Evolutionary conservation across 306 rosid genomes (phyloP).

Genomic region (Sesbania bispinosa): DNA sequence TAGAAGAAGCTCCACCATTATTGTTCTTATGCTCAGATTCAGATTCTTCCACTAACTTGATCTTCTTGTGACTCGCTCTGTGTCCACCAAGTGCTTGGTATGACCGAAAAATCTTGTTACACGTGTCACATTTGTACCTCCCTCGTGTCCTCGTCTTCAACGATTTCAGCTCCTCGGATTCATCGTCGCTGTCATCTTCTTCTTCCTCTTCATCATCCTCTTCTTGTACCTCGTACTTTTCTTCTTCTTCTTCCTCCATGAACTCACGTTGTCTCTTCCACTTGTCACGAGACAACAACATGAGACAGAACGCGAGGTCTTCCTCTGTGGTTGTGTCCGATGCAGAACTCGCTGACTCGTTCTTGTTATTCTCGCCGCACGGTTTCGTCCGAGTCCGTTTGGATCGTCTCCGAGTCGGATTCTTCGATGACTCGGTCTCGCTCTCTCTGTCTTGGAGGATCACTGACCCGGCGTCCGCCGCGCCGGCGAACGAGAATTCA

Average conservation of each 20-base stretch:
- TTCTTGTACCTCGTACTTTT: background rate
- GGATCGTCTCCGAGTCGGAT: slow-evolving; percentile 67
- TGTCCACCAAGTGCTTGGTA: slow-evolving; percentile 95
- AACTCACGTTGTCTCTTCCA: slow-evolving; percentile 38
- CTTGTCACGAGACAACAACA: slow-evolving; percentile 79
- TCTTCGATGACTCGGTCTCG: slow-evolving; percentile 81
- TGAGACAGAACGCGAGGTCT: slow-evolving; percentile 75
- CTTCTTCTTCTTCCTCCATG: background rate
- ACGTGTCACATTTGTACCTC: slow-evolving; percentile 88
- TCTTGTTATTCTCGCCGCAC: too few species aligned
- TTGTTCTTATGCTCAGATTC: background rate
- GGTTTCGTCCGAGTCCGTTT: slow-evolving; percentile 34
- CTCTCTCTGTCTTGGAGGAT: slow-evolving; percentile 78
- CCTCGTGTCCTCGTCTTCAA: slow-evolving; percentile 32
- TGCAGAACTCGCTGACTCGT: slow-evolving; percentile 63
- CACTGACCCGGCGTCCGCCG: slow-evolving; percentile 54
- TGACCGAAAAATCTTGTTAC: slow-evolving; percentile 73
- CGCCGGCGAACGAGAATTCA: slow-evolving; percentile 55
- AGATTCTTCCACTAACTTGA: slow-evolving; percentile 21
- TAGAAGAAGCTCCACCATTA: slow-evolving; percentile 5
- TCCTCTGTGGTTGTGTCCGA: slow-evolving; percentile 76
- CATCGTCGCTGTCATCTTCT: slow-evolving; percentile 55
- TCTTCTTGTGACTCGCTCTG: slow-evolving; percentile 94
- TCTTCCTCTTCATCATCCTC: slow-evolving; percentile 20
- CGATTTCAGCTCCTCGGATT: slow-evolving; percentile 50